phyloP scores from a whole-genome alignment of 2,329 filamentous ascomycete species.

The Decorospora gaudefroyi region DNA sequence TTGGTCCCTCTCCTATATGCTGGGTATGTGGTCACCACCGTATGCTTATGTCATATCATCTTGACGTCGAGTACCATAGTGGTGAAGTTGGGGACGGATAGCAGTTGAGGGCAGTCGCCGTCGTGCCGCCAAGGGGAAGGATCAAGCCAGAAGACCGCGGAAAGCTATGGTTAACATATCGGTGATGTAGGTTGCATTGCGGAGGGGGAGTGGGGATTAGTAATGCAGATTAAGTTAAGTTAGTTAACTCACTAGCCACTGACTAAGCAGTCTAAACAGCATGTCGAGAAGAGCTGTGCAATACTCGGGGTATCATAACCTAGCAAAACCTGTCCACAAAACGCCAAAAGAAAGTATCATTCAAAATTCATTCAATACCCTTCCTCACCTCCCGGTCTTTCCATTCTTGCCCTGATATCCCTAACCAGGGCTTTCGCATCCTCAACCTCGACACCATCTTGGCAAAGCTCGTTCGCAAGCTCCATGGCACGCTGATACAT shows the following conservation, averaged over 20 bases:
- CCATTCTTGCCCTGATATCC: slow-evolving; percentile 79
- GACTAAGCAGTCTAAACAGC: too few species aligned
- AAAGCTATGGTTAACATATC: not conserved
- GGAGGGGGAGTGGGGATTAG: slow-evolving; percentile 14
- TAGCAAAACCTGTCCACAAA: not conserved
- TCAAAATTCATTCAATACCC: slow-evolving; percentile 5
- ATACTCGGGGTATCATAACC: not conserved
- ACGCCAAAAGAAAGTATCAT: slow-evolving; percentile 1
- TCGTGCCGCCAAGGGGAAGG: slow-evolving; percentile 4
- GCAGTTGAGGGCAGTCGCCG: slow-evolving; percentile 7
- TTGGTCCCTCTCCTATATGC: slow-evolving; percentile 3
- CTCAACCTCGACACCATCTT: slow-evolving; percentile 95
- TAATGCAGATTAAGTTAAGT: slow-evolving; percentile 17
- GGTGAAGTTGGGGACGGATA: slow-evolving; percentile 7
- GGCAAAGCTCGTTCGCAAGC: slow-evolving; percentile 86
- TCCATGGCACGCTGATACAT: slow-evolving; percentile 78
- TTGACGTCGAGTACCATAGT: slow-evolving; percentile 5
- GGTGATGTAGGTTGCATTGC: slow-evolving; percentile 8
- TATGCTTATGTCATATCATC: slow-evolving; percentile 13
- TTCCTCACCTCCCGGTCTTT: slow-evolving; percentile 47
- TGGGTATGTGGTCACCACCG: not conserved
- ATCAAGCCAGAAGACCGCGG: slow-evolving; percentile 11
- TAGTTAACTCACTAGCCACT: too few species aligned
- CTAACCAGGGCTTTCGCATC: slow-evolving; percentile 92
- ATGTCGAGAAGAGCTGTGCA: not conserved